phyloP scores from a whole-genome alignment of 768 basidiomycete genomes.

The Terana coerulea region DNA sequence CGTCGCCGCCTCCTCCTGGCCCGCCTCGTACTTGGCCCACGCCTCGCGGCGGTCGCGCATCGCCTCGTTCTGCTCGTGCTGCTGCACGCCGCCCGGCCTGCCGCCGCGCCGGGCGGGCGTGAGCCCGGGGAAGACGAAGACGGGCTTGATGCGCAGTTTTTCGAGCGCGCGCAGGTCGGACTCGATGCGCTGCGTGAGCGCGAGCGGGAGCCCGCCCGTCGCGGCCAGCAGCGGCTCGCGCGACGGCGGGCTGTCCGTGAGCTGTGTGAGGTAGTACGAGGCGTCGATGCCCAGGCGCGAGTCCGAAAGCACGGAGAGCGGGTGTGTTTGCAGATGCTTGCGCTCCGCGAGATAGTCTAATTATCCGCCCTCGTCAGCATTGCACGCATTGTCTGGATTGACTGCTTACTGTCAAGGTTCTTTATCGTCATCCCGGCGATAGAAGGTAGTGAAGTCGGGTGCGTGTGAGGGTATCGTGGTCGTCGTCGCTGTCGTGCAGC shows the following conservation, averaged over 20 bases:
- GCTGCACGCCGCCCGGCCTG: conserved; percentile 52
- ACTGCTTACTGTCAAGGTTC: conserved; percentile 69
- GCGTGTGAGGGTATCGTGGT: conserved; percentile 6
- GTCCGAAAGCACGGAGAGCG: conserved; percentile 79
- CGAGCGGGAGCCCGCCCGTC: conserved; percentile 91
- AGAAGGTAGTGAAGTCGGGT: not conserved
- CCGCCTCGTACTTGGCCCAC: conserved; percentile 92
- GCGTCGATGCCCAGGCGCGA: conserved; percentile 97
- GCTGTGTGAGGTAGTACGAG: conserved; percentile 76
- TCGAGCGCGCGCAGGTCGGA: conserved; percentile 88
- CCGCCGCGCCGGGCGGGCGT: conserved; percentile 73
- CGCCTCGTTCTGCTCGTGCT: conserved; percentile 48
- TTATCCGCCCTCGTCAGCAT: conserved; percentile 8
- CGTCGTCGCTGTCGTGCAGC: conserved; percentile 10
- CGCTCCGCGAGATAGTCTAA: conserved; percentile 83
- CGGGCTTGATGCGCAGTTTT: conserved; percentile 91
- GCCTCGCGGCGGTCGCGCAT: conserved; percentile 78
- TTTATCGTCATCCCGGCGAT: conserved; percentile 66
- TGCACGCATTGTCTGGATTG: not conserved
- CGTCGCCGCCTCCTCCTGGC: conserved; percentile 86
- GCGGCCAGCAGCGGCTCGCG: conserved; percentile 92
- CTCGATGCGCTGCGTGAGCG: conserved; percentile 85
- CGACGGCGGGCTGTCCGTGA: conserved; percentile 72
- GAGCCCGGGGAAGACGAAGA: conserved; percentile 96
- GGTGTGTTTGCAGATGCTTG: conserved; percentile 80